Evolutionary conservation across 176 grass and related monocot genomes (phyloP).

Genomic region (Triticum monococcum): DNA sequence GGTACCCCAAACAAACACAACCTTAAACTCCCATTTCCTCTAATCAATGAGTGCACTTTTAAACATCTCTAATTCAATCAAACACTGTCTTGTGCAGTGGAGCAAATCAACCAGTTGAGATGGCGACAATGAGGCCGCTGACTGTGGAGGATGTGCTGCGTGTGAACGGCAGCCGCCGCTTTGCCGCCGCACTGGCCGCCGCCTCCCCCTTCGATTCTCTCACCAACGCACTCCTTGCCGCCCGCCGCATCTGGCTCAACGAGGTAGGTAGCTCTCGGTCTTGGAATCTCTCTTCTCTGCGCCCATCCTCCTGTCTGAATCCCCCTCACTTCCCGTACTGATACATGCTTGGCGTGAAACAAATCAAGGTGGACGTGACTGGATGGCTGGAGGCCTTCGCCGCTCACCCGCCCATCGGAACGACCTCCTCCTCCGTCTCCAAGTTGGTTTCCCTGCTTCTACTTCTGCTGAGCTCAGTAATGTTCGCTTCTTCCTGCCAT

Average conservation of each 20-base stretch:
- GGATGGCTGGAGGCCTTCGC: constrained; percentile 97
- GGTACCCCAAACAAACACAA: neutral
- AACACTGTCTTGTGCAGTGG: neutral
- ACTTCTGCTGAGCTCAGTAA: neutral
- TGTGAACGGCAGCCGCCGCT: constrained; percentile 66
- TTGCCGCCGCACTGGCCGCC: constrained; percentile 63
- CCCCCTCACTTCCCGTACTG: neutral
- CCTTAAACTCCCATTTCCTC: no score
- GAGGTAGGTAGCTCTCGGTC: constrained; percentile 36
- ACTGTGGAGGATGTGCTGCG: constrained; percentile 53
- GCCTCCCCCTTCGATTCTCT: constrained; percentile 73
- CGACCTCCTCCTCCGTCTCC: constrained; percentile 60
- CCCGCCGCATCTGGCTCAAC: constrained; percentile 88
- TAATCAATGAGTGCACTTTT: no score
- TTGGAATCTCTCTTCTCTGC: neutral
- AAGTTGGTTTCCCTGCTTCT: constrained; percentile 35
- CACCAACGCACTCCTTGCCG: constrained; percentile 52
- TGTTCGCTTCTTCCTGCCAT: neutral
- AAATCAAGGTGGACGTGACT: constrained; percentile 74
- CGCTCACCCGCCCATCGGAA: constrained; percentile 75
- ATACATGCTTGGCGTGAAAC: neutral
- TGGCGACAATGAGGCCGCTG: constrained; percentile 28
- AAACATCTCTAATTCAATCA: neutral
- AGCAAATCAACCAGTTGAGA: constrained; percentile 8
- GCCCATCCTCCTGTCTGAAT: neutral